Base-by-base conservation (phyloP, 768 basidiomycete species). In the Macrocybe gigantea region DNA sequence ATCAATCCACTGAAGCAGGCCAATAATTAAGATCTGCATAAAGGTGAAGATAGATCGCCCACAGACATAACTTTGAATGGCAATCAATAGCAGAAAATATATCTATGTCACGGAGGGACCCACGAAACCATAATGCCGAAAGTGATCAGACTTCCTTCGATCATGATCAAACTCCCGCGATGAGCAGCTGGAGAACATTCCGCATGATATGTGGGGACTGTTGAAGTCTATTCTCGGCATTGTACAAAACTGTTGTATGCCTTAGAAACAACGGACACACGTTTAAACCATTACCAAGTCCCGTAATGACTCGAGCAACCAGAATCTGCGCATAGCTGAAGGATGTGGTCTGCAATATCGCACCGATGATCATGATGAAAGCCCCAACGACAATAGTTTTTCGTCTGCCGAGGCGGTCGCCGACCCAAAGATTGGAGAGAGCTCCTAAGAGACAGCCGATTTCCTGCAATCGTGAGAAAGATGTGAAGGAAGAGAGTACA, bases 391-490 rank as follows among this genome's bases (percentile, higher is more conserved):
- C 63, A 29, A 85, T 85, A 2, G 80, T 79, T 42, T 67, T 70
- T 33, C 78, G 72, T 44, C 83, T 72, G 4, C 83, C 83, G 2
- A 84, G 64, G 41, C 61, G 61, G 63, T 86, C 83, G 6, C 82
- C 68, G 15, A 83, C 59, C 75, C 78, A 71, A 2, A 85, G 62
- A 47, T 82, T 85, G 1, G 78, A 78, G 37, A 86, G 56, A 4
- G 83, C 81, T 5, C 84, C 84, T 12, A 74, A 56, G 41, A 86
- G 66, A 54, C 83, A 85, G 5, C 83, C 83, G 15, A 83, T 68
- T 68, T 83, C 80, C 77, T 83, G 54, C 38, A 29, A 41, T 22
- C 22, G 22, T 22, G 22, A 22, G 22, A 22, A 22, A 22, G 22
- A 22, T 22, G 22, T 4, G 22, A 4, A 38, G 40, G 14, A 41